These are phyloP conservation scores for Ophiostoma ips DNA, from an alignment of 2,329 filamentous ascomycete species.

Conservation along the genomic window DNA sequence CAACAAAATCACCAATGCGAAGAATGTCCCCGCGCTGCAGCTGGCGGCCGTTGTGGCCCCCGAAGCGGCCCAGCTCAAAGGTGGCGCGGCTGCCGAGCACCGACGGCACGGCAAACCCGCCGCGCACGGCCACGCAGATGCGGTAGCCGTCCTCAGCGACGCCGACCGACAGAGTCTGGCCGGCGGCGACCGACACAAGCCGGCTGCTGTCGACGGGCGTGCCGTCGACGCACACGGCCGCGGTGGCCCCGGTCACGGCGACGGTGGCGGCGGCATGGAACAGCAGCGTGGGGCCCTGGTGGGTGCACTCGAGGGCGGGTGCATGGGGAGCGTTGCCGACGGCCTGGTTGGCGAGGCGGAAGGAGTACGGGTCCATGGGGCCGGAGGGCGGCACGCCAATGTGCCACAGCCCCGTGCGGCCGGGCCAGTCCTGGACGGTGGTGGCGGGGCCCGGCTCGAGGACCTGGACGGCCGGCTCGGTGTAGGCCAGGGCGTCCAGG, in stretches of 20 bases:
- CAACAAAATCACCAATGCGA: constrained; percentile 21
- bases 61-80: constrained; percentile 22
- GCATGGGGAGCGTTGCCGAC: constrained; percentile 38
- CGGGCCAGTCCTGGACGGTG: constrained; percentile 32
- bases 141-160: constrained; percentile 25
- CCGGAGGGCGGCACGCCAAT: constrained; percentile 42
- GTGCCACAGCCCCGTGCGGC: constrained; percentile 38
- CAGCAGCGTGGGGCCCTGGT: constrained; percentile 42
- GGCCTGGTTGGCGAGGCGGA: constrained; percentile 43
- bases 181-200: not conserved
- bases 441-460: constrained; percentile 1
- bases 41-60: constrained; percentile 42
- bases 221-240: constrained; percentile 37
- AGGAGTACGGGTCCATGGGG: constrained; percentile 47
- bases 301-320: constrained; percentile 45
- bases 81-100: constrained; percentile 1
- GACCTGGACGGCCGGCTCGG: constrained; percentile 36
- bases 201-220: constrained; percentile 2
- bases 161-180: not conserved
- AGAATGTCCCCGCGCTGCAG: constrained; percentile 40
- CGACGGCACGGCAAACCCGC: constrained; percentile 14
- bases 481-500: constrained; percentile 33
- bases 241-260: constrained; percentile 41
- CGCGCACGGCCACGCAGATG: constrained; percentile 41
- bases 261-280: constrained; percentile 41